Conservation (phyloP, 2,329 filamentous ascomycete genomes). For the Sclerotinia nivalis region DNA sequence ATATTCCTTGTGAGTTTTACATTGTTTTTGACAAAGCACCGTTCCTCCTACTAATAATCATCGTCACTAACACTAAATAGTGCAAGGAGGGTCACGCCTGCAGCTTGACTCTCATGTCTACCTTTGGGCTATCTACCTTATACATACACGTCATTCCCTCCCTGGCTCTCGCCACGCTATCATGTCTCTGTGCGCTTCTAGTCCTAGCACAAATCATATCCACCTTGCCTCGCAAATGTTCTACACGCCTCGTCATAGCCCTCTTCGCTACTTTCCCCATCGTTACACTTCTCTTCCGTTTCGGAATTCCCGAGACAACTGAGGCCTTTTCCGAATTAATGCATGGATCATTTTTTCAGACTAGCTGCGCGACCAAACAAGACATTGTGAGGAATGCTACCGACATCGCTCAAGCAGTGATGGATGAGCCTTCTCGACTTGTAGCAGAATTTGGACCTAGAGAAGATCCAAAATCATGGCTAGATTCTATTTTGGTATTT, state of each 20-base stretch:
- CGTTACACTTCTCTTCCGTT: conserved; percentile 9
- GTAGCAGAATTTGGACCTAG: conserved; percentile 18
- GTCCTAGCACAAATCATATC: conserved; percentile 8
- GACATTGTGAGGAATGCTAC: background rate
- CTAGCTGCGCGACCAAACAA: background rate
- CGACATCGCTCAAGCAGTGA: background rate
- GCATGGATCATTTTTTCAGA: background rate
- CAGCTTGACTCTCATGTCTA: conserved; percentile 17
- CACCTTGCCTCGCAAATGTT: background rate
- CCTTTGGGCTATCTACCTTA: conserved; percentile 19
- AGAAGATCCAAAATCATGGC: background rate
- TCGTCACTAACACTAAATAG: background rate
- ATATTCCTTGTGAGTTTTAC: conserved; percentile 14
- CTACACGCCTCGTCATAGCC: background rate
- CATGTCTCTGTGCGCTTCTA: conserved; percentile 16
- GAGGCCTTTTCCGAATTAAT: background rate
- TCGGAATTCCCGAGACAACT: background rate
- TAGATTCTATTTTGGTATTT: background rate
- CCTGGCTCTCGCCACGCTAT: background rate
- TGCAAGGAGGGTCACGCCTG: conserved; percentile 20
- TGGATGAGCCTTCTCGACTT: conserved; percentile 21
- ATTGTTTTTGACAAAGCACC: background rate
- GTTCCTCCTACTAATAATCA: background rate
- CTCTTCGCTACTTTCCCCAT: conserved; percentile 15
- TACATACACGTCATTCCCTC: conserved; percentile 8